A percentile compares a stretch with the other conserved stretches of the same genome.
Conservation (phyloP, 2,329 filamentous ascomycete species). For the Seiridium unicorne region DNA sequence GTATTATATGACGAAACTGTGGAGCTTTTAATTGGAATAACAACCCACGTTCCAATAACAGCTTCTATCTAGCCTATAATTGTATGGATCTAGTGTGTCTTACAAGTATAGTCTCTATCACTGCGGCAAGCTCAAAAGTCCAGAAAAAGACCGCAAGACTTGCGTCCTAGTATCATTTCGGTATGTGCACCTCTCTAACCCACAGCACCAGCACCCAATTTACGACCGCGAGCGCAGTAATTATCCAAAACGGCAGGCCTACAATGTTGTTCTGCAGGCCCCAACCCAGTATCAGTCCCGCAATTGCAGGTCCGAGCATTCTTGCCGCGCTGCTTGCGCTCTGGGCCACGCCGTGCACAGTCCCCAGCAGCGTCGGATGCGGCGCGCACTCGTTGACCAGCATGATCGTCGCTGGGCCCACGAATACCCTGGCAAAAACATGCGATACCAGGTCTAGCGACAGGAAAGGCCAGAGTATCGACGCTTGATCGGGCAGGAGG, state of each 20-base stretch:
- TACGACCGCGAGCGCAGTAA: background rate
- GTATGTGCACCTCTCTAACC: slow-evolving; percentile 2
- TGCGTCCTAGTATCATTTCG: background rate
- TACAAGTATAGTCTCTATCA: no score
- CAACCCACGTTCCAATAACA: no score
- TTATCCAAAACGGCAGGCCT: background rate
- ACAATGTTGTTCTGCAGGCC: background rate
- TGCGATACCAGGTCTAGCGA: background rate
- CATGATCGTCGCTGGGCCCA: background rate
- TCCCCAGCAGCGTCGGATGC: background rate
- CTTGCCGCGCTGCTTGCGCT: background rate
- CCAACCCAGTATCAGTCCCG: background rate
- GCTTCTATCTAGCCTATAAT: no score
- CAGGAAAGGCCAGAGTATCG: background rate
- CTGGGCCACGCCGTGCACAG: slow-evolving; percentile 2
- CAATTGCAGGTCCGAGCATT: background rate
- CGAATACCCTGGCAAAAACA: background rate
- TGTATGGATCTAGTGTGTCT: no score
- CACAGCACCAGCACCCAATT: background rate
- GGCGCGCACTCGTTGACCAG: slow-evolving; percentile 1
- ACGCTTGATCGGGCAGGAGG: background rate
- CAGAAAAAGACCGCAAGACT: no score
- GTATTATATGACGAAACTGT: no score
- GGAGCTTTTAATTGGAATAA: no score
- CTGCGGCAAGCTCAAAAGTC: no score